Evolutionary conservation across 1,139 yeast genomes (phyloP), one percentile per base, ranked within the genome.

Genomic region (Magnusiomyces suaveolens): DNA sequence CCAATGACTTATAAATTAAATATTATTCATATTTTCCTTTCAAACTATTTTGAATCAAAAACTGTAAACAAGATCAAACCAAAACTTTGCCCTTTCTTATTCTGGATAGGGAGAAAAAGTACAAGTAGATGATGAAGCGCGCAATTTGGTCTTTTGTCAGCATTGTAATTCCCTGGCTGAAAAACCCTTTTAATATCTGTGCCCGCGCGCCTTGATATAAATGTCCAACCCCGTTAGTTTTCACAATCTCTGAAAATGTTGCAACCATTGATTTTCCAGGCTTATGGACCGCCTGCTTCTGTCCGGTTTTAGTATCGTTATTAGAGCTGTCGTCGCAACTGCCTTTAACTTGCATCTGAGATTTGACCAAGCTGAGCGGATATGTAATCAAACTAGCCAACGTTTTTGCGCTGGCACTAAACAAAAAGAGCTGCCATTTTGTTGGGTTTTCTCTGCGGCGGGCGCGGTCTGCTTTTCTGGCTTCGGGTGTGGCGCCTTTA

Each of bases 281-380:
- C 3, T 76, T 80, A 63, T 77, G 77, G 32, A 24, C 50, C 12
- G 12, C 36, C 36, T 3, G 12, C 6, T 12, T 6, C 12, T 29
- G 36, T 12, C 18, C 18, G 6, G 20, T 4, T n/a, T 50, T 49
- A 50, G 88, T 79, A 50, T 83, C 75, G 33, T 24, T 4, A 10
- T 6, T 12, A 10, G 24, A 10, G 16, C 26, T 21, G 18, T 23
- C n/a, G 3, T 29, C 50, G 47, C 23, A 48, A 25, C 48, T 52
- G 3, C 53, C 26, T 60, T 75, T 82, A 69, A 87, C 95, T 72
- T 88, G 96, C 67, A 87, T 77, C 73, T 89, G 80, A 61, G 90
- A 87, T 64, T 78, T 78, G 59, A 83, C 76, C 70, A 88, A 78
- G 52, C 68, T 67, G 51, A 68, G 58, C 2, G 72, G 72, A 55